Evolutionary conservation across 2,329 filamentous ascomycete species (phyloP), one percentile per base, ranked within the genome.

Genomic region (Colletotrichum sidae): DNA sequence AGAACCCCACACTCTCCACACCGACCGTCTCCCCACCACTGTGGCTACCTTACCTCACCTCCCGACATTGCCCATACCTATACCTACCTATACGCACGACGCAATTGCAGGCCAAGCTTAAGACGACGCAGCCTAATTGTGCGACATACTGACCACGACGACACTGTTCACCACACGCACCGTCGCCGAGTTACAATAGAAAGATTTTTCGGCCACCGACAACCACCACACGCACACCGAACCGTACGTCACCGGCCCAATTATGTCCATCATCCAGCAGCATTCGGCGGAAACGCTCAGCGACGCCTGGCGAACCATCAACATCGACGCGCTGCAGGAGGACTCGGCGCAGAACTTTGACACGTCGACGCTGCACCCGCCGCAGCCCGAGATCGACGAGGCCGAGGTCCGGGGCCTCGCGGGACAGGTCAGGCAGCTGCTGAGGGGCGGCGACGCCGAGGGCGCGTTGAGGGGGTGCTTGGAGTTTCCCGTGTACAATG

Each of bases 331-430:
- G 71, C 87, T 97, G 73, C 92, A 96, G 78, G 93, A 94, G 65
- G 94, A 98, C 79, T 96, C 93, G 72, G 88, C 92, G 70, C 83
- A 88, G 79, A 98, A 97, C 87, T 98, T 98, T 82, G 92, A 96
- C 80, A 89, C 92, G 69, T 87, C 90, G 65, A 93, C 93, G 15
- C 88, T 98, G 72, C 90, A 92, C 70, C 93, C 94, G 41, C 86
- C 91, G 47, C 89, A 89, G 66, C 85, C 91, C 70, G 90, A 94
- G 71, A 86, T 92, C 67, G 89, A 86, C 72, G 92, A 95, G 72
- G 83, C 88, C 72, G 93, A 96, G 72, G 92, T 94, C 50, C 92
- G 94, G 70, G 88, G 87, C 68, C 84, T 96, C 55, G 88, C 92
- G 51, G 85, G 88, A 54, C 94, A 97, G 82, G 90, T 97, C 71